Percentiles rank a stretch among this genome's conserved stretches.
These are phyloP conservation scores for Annona squamosa DNA, from an alignment of 164 flowering plant species.

Conservation along the genomic window DNA sequence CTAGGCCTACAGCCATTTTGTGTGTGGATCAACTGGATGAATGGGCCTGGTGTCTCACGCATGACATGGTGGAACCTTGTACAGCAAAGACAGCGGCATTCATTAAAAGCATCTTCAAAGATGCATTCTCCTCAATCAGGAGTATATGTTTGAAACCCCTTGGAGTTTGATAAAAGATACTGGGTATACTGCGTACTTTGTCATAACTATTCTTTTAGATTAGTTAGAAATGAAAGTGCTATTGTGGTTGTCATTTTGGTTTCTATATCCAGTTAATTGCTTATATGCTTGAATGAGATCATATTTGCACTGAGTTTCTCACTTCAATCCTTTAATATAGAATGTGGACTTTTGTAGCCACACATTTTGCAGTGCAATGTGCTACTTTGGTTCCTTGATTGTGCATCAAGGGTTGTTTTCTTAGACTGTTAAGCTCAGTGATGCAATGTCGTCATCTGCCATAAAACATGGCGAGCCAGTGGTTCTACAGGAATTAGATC, in stretches of 20 bases:
- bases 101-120: too few relatives aligned
- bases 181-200: neutral
- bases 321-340: neutral
- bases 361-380: neutral
- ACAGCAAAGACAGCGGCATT: too few relatives aligned
- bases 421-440: conserved; percentile 1
- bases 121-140: too few relatives aligned
- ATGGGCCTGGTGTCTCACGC: too few relatives aligned
- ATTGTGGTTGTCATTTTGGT: neutral
- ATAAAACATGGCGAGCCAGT: conserved; percentile 52
- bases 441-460: conserved; percentile 35
- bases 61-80: too few relatives aligned
- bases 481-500: conserved; percentile 41
- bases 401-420: neutral
- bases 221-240: neutral
- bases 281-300: neutral
- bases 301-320: neutral
- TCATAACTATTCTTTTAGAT: neutral
- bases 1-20: too few relatives aligned
- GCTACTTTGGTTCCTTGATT: neutral
- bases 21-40: too few relatives aligned
- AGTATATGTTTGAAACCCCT: neutral
- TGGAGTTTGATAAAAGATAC: neutral
- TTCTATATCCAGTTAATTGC: neutral
- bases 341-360: neutral